These are phyloP conservation scores for Cystofilobasidium ferigula DNA, from an alignment of 768 basidiomycete species.

Conservation along the genomic window DNA sequence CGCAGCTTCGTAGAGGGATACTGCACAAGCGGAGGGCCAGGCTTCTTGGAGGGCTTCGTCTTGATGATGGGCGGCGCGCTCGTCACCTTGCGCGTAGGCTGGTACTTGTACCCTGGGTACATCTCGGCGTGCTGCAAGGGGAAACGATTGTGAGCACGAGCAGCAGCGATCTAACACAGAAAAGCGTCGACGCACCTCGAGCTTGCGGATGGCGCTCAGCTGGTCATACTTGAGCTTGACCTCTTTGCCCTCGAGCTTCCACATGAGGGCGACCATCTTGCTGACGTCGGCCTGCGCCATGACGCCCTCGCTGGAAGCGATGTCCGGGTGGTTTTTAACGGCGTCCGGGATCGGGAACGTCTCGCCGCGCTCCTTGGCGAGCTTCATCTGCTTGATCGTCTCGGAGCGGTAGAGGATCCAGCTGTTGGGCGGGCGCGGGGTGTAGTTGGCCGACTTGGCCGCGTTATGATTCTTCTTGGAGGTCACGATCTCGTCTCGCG, in stretches of 20 bases:
- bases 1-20: neutral
- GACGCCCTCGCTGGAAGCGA: conserved; percentile 30
- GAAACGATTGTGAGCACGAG: too few species aligned
- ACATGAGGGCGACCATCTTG: conserved; percentile 52
- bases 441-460: conserved; percentile 8
- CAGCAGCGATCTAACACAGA: neutral
- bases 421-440: conserved; percentile 63
- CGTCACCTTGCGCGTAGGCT: conserved; percentile 3
- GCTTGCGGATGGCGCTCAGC: conserved; percentile 33
- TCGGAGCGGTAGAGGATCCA: conserved; percentile 72
- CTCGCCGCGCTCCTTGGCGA: conserved; percentile 15
- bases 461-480: conserved; percentile 6
- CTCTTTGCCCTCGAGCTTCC: conserved; percentile 48
- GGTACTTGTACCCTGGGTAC: conserved; percentile 15
- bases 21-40: neutral
- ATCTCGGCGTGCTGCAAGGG: conserved; percentile 1
- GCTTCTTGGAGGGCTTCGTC: too few species aligned
- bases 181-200: conserved; percentile 35
- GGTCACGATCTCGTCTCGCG: neutral
- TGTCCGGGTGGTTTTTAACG: conserved; percentile 15
- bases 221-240: conserved; percentile 42
- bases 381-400: conserved; percentile 43
- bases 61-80: neutral
- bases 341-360: conserved; percentile 7
- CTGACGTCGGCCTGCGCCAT: conserved; percentile 54